Base-by-base conservation (phyloP, 306 rosid species). In the Prunus padus region DNA sequence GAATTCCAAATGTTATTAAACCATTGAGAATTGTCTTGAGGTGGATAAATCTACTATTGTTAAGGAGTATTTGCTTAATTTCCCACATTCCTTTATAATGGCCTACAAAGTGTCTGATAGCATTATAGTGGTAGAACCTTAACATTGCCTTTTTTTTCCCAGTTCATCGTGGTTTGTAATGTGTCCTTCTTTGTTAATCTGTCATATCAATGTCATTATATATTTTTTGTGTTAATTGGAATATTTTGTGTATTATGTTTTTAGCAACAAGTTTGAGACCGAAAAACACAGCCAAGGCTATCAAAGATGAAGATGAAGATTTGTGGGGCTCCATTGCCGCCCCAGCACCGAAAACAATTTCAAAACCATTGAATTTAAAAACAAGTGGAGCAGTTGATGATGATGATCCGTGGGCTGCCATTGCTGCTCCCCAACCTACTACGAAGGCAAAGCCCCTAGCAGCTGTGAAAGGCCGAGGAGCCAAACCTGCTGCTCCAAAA, bases 321-420 rank as follows among this genome's bases (percentile, higher is more conserved):
- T 78, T 90, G 77, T 96, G 99, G 99, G 97, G 92, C 67, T 84
- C 96, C 82, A 90, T 90, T 55, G 97, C 99, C 19, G 98, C 96
- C 22, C 97, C 99, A 55, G 94, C 98, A 85, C 99, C 98, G 8
- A 81, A 55, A 66, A 86, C 88, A 80, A 46, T 75, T 67, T 77
- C 97, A 44, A 90, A 87, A 75, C 65, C 96, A 25, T 79, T 84
- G 82, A 87, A 82, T 77, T 65, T 88, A 64, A 96, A 84, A 78
- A 12, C 92, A 72, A 64, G 57, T 67, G 73, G 26, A 54, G 25
- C 86, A 25, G 78, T 67, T 45, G 87, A 82, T 61, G 92, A 87
- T 51, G 96, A 90, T 77, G 99, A 96, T 82, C 99, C 97, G 19
- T 96, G 99, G 99, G 97, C 93, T 76, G 86, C 97, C 73, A 92